phyloP scores from a whole-genome alignment of 2,329 filamentous ascomycete genomes.

The Xylaria multiplex region DNA sequence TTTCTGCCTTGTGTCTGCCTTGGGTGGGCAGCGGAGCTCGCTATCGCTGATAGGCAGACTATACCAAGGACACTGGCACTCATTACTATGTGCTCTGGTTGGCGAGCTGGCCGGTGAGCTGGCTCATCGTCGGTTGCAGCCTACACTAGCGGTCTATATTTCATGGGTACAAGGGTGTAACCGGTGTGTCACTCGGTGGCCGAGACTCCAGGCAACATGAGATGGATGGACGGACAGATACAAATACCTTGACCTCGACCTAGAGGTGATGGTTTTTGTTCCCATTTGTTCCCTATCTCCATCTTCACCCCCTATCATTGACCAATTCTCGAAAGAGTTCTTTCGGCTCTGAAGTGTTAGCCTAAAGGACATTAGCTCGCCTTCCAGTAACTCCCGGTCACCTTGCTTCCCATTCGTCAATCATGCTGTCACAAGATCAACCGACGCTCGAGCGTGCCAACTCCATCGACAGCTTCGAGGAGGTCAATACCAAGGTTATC shows the following conservation, averaged over 20 bases:
- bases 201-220: slow-evolving; percentile 1
- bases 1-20: slow-evolving; percentile 26
- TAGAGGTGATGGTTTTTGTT: neutral
- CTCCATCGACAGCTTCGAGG: slow-evolving; percentile 50
- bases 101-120: neutral
- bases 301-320: slow-evolving; percentile 6
- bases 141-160: slow-evolving; percentile 7
- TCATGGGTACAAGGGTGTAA: no score
- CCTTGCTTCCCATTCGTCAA: slow-evolving; percentile 4
- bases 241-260: slow-evolving; percentile 19
- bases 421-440: slow-evolving; percentile 18
- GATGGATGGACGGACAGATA: slow-evolving; percentile 18
- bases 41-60: neutral
- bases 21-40: neutral
- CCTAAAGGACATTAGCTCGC: neutral
- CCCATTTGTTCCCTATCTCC: slow-evolving; percentile 3
- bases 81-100: no score
- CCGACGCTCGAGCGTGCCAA: slow-evolving; percentile 30
- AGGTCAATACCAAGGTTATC: slow-evolving; percentile 42
- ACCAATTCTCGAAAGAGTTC: neutral
- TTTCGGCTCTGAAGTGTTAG: slow-evolving; percentile 1
- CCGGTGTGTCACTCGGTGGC: slow-evolving; percentile 4
- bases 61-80: no score
- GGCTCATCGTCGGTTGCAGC: slow-evolving; percentile 5
- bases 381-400: neutral